phyloP scores from a whole-genome alignment of 2,329 filamentous ascomycete genomes.

The Podosphaera leucotricha region DNA sequence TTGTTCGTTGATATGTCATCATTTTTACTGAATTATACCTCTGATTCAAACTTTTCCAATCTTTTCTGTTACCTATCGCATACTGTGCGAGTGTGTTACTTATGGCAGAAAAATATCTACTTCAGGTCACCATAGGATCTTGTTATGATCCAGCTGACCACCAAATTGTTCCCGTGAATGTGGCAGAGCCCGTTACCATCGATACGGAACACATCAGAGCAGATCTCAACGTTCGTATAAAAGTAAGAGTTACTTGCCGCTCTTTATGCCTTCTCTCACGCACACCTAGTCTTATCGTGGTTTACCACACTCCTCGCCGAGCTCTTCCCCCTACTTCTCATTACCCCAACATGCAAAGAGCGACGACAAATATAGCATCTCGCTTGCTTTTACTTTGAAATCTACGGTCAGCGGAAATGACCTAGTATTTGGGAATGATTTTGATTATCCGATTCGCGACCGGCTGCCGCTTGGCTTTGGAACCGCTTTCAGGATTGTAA shows the following conservation, averaged over 20 bases:
- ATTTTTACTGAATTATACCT: too few relatives aligned
- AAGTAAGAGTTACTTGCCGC: constrained; percentile 23
- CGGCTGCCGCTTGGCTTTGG: constrained; percentile 67
- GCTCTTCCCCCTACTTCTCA: constrained; percentile 55
- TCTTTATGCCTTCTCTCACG: not conserved
- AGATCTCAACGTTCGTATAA: constrained; percentile 52
- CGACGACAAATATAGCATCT: constrained; percentile 65
- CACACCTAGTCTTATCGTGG: constrained; percentile 28
- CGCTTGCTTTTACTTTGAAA: constrained; percentile 57
- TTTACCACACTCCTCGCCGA: constrained; percentile 46
- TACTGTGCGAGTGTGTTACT: too few relatives aligned
- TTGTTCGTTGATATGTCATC: too few relatives aligned
- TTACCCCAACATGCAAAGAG: constrained; percentile 38
- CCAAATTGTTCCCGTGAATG: constrained; percentile 53
- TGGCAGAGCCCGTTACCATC: constrained; percentile 35
- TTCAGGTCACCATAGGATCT: constrained; percentile 62
- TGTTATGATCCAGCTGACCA: constrained; percentile 54
- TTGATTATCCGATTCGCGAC: constrained; percentile 73
- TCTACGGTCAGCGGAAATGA: constrained; percentile 20
- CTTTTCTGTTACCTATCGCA: too few relatives aligned
- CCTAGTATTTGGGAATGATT: constrained; percentile 86
- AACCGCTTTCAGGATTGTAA: constrained; percentile 63
- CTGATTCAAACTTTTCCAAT: too few relatives aligned
- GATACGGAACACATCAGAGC: constrained; percentile 38
- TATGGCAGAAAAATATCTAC: constrained; percentile 53